phyloP scores from a whole-genome alignment of 176 grass and related monocot species.

The Tuctoria greenei region DNA sequence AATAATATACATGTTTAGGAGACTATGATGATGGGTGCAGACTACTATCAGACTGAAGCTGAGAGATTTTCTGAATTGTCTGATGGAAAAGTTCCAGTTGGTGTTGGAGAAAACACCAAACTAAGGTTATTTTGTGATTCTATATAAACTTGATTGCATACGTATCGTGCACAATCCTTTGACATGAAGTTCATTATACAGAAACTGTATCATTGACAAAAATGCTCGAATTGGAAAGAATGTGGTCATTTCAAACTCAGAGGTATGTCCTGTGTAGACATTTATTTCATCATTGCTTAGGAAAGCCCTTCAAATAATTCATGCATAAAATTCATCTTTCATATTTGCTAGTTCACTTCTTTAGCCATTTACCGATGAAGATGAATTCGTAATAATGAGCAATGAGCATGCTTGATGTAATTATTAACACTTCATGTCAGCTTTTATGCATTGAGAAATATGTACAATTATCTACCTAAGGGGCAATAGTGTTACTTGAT shows the following conservation, averaged over 20 bases:
- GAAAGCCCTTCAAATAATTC: neutral
- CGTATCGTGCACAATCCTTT: constrained; percentile 3
- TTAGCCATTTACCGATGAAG: neutral
- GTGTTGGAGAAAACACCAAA: constrained; percentile 69
- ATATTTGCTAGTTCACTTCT: neutral
- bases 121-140: constrained; percentile 46
- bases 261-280: constrained; percentile 32
- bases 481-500: neutral
- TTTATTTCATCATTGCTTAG: neutral
- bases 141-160: constrained; percentile 22
- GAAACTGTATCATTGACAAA: constrained; percentile 83
- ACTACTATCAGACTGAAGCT: constrained; percentile 75
- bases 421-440: neutral
- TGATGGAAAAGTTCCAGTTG: constrained; percentile 65
- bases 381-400: neutral
- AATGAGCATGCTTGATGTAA: neutral
- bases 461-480: neutral
- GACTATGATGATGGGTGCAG: constrained; percentile 90
- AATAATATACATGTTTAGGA: constrained; percentile 48
- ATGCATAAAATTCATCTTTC: neutral
- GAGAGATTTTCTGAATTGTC: constrained; percentile 60
- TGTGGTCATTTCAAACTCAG: constrained; percentile 62
- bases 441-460: constrained; percentile 12
- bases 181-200: constrained; percentile 15
- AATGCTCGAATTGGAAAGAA: constrained; percentile 81